A percentile compares a stretch with the other conserved stretches of the same genome.
Conservation (phyloP, 768 basidiomycete species). For the Mycena metata region DNA sequence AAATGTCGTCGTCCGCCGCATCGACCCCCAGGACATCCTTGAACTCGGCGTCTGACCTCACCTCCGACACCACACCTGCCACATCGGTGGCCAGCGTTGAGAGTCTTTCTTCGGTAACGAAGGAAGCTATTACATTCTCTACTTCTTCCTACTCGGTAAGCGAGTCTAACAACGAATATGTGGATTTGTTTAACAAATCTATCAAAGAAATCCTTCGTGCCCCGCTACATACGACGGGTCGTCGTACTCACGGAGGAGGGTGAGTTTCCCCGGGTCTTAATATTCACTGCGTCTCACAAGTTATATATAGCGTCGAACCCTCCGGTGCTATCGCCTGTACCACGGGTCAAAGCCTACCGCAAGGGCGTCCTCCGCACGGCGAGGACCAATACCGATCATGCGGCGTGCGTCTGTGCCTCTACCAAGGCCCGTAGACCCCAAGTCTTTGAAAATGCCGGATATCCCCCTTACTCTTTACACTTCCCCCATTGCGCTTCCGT, state of each 20-base stretch:
- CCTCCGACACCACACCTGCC: neutral
- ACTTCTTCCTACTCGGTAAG: neutral
- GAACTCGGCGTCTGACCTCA: neutral
- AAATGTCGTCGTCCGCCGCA: neutral
- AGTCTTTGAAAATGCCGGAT: neutral
- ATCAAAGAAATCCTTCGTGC: no score
- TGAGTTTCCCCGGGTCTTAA: neutral
- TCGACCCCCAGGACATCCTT: neutral
- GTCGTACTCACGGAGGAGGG: neutral
- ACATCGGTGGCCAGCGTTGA: neutral
- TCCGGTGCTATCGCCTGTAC: neutral
- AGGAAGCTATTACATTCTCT: neutral
- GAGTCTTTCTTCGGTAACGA: neutral
- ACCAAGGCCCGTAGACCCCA: neutral
- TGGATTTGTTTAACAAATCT: no score
- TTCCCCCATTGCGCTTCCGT: neutral
- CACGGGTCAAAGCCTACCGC: neutral
- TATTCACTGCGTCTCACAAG: no score
- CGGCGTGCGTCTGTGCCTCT: neutral
- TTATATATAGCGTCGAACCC: neutral
- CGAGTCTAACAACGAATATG: no score
- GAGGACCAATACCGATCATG: neutral
- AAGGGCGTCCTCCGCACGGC: neutral
- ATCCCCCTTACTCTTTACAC: neutral
- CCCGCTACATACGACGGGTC: neutral